Percentiles rank a stretch among this genome's conserved stretches.
These are phyloP conservation scores for Yarrowia osloensis DNA, from an alignment of 805 yeast genomes.

Conservation along the genomic window DNA sequence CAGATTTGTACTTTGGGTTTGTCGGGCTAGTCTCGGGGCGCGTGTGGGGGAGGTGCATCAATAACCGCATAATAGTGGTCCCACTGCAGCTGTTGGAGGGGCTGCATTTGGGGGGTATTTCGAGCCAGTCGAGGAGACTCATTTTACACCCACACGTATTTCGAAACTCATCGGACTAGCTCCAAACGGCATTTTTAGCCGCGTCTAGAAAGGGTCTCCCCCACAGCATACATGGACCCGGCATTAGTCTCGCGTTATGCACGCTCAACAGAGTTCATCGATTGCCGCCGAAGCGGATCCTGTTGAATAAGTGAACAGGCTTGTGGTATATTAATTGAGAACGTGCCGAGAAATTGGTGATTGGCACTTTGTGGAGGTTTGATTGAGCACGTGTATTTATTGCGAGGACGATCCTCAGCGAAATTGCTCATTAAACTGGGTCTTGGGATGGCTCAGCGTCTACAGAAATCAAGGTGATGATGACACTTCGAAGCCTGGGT, in stretches of 20 bases:
- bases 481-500: too few relatives aligned
- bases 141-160: too few relatives aligned
- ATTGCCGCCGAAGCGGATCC: constrained; percentile 5
- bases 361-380: too few relatives aligned
- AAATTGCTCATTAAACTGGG: too few relatives aligned
- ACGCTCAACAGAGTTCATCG: constrained; percentile 3
- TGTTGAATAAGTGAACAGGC: background rate
- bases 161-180: background rate
- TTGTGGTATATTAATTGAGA: background rate
- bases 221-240: background rate
- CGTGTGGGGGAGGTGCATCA: constrained; percentile 26
- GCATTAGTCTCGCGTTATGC: constrained; percentile 1
- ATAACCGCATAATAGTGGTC: constrained; percentile 14
- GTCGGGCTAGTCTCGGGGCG: constrained; percentile 28
- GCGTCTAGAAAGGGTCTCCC: background rate
- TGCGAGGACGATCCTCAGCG: too few relatives aligned
- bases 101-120: too few relatives aligned
- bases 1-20: constrained; percentile 25
- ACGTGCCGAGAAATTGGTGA: too few relatives aligned
- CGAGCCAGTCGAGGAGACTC: too few relatives aligned
- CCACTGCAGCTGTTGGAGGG: background rate
- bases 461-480: too few relatives aligned
- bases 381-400: too few relatives aligned
- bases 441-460: too few relatives aligned
- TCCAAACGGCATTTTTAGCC: constrained; percentile 5